A percentile compares a stretch with the other conserved stretches of the same genome.
Conservation (phyloP, 116 monocot genomes). For the Phalaenopsis hybrid region DNA sequence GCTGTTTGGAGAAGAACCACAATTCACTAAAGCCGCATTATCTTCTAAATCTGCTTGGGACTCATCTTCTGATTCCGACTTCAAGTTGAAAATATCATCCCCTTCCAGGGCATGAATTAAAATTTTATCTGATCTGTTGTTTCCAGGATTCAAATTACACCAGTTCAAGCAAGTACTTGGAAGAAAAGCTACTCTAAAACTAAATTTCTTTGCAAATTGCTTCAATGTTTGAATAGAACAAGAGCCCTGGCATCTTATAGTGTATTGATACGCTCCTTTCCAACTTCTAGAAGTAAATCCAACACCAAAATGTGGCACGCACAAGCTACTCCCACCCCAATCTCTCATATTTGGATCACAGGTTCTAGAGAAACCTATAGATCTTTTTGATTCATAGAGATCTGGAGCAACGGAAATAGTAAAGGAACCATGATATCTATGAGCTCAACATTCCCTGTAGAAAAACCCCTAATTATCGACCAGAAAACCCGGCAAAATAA, state of each 20-base stretch:
- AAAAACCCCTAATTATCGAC: neutral
- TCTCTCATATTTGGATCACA: neutral
- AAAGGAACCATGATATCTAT: constrained; percentile 43
- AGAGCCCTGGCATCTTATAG: neutral
- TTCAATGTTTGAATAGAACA: neutral
- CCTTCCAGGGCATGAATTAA: constrained; percentile 15
- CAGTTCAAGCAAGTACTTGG: neutral
- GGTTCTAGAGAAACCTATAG: constrained; percentile 10
- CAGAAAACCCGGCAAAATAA: neutral
- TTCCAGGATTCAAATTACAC: neutral
- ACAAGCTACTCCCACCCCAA: too few species aligned
- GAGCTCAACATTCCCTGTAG: neutral
- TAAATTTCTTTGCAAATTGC: neutral
- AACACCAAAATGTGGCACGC: too few species aligned
- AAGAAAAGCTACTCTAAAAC: neutral
- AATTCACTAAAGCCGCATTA: neutral
- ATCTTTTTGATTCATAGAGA: constrained; percentile 30
- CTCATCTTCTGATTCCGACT: constrained; percentile 10
- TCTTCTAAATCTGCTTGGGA: constrained; percentile 5
- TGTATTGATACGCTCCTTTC: too few species aligned
- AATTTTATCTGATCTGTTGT: constrained; percentile 13
- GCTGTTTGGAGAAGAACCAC: constrained; percentile 9
- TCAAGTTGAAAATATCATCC: neutral
- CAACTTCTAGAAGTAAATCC: too few species aligned
- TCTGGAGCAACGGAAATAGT: constrained; percentile 28